Evolutionary conservation across 257 asterid species (phyloP).

Genomic region (Solanum stenotomum): DNA sequence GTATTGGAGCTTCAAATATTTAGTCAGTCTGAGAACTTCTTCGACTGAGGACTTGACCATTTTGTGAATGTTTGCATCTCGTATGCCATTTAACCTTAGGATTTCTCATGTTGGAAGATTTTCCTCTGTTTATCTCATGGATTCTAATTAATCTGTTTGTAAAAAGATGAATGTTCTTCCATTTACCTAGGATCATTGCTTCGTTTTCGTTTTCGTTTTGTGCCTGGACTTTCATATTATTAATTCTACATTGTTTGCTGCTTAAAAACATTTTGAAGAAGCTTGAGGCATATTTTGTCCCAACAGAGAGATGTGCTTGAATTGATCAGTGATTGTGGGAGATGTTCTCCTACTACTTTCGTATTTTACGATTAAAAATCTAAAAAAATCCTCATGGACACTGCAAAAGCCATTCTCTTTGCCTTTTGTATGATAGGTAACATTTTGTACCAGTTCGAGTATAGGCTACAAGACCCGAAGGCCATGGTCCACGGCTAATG

Average conservation of each 20-base stretch:
- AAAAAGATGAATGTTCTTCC: neutral
- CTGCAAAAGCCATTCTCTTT: neutral
- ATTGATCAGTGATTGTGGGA: neutral
- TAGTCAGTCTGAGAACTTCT: neutral
- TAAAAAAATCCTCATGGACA: neutral
- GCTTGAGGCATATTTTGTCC: neutral
- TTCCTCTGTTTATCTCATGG: neutral
- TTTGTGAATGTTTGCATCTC: slow-evolving; percentile 18
- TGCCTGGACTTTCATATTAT: neutral
- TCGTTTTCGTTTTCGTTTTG: neutral
- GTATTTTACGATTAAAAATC: neutral
- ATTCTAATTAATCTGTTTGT: neutral
- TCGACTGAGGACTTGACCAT: slow-evolving; percentile 2
- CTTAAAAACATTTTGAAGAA: neutral
- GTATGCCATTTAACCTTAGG: neutral
- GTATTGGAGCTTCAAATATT: slow-evolving; percentile 4
- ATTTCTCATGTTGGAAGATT: neutral
- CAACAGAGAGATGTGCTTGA: neutral
- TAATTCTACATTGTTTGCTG: neutral
- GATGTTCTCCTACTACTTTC: neutral
- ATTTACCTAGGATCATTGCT: neutral
- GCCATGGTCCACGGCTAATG: neutral
- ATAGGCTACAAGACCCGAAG: neutral
- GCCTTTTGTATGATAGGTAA: neutral
- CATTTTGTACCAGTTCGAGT: neutral